A percentile compares a stretch with the other conserved stretches of the same genome.
These are phyloP conservation scores for Arachis stenosperma DNA, from an alignment of 306 rosid genomes.

Conservation along the genomic window DNA sequence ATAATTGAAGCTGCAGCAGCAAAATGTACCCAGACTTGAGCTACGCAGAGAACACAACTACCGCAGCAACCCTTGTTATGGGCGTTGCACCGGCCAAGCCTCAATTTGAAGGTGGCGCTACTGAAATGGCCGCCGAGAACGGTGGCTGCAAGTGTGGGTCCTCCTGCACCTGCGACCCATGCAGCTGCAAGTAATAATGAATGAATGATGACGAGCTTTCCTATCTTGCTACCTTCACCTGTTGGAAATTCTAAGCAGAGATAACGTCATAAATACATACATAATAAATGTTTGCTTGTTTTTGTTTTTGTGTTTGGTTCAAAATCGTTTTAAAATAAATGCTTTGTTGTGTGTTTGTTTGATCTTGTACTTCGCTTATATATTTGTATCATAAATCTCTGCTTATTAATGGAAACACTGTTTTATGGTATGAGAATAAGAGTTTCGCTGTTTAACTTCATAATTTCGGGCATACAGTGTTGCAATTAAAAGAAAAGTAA, in stretches of 20 bases:
- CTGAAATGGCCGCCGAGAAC: constrained; percentile 53
- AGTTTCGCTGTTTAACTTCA: too few species aligned
- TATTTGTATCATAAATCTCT: constrained; percentile 20
- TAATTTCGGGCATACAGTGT: neutral
- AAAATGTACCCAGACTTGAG: constrained; percentile 48
- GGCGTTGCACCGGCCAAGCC: constrained; percentile 56
- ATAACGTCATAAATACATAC: neutral
- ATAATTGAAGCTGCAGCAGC: constrained; percentile 51
- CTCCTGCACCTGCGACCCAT: constrained; percentile 75
- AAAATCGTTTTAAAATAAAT: constrained; percentile 1
- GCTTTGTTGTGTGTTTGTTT: constrained; percentile 25
- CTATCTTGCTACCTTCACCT: too few species aligned
- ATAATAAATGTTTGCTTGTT: neutral
- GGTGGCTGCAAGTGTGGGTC: constrained; percentile 76
- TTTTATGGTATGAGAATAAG: neutral
- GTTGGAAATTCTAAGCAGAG: constrained; percentile 43
- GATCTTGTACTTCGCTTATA: neutral
- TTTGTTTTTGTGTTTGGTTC: neutral
- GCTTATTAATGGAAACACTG: constrained; percentile 18
- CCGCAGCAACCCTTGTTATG: constrained; percentile 49
- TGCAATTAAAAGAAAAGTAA: neutral
- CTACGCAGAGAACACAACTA: constrained; percentile 43
- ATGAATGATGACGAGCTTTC: too few species aligned
- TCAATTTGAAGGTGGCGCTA: constrained; percentile 40
- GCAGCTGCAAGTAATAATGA: constrained; percentile 49